phyloP scores from a whole-genome alignment of 192 early-diverging fungal species.

The Diversispora epigaea region DNA sequence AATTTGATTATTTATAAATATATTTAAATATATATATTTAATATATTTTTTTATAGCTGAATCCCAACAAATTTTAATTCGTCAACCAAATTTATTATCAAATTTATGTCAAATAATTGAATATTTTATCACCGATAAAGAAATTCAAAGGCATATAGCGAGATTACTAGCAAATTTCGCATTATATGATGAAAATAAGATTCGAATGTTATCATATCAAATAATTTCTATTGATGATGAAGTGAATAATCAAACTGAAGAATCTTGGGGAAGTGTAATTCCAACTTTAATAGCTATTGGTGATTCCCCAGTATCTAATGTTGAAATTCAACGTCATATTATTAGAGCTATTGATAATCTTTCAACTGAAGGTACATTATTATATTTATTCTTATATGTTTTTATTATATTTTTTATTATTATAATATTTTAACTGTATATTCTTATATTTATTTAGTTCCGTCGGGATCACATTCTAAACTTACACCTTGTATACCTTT shows the following conservation, averaged over 20 bases:
- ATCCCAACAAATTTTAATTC: constrained; percentile 51
- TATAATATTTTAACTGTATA: neutral
- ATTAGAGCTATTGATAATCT: constrained; percentile 59
- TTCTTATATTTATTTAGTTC: neutral
- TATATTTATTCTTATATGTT: neutral
- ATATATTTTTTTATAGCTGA: constrained; percentile 33
- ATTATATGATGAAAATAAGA: constrained; percentile 45
- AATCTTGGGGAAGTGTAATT: constrained; percentile 32
- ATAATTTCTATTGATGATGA: constrained; percentile 32
- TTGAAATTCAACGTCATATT: constrained; percentile 56
- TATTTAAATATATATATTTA: neutral
- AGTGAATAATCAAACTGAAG: neutral
- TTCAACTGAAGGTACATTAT: constrained; percentile 36
- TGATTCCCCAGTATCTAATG: constrained; percentile 36
- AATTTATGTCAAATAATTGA: constrained; percentile 46
- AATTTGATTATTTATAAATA: neutral
- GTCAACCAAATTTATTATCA: constrained; percentile 46
- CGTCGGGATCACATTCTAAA: neutral
- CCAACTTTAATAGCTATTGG: constrained; percentile 39
- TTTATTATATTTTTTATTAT: constrained; percentile 1
- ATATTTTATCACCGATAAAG: constrained; percentile 41
- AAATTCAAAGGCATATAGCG: constrained; percentile 59
- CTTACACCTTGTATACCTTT: constrained; percentile 37
- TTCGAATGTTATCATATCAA: constrained; percentile 3
- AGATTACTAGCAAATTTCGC: constrained; percentile 55